Evolutionary conservation across 2,329 filamentous ascomycete genomes (phyloP).

Genomic region (Fusarium sp.): DNA sequence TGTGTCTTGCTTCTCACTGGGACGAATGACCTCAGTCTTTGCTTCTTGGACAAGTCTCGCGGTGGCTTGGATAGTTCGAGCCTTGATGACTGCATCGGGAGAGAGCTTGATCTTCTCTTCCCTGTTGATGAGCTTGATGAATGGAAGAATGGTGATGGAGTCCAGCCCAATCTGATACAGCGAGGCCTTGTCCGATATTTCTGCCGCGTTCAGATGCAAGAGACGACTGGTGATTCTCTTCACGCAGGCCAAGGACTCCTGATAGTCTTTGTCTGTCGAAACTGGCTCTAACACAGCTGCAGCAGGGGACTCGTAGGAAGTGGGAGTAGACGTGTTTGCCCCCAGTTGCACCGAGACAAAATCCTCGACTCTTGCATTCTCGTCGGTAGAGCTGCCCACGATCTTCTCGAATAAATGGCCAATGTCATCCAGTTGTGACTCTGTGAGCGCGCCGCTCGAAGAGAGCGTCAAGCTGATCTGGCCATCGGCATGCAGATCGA

Average conservation of each 20-base stretch:
- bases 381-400: not conserved
- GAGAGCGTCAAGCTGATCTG: slow-evolving; percentile 7
- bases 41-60: not conserved
- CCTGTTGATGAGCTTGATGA: slow-evolving; percentile 20
- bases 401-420: slow-evolving; percentile 9
- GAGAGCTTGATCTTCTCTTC: slow-evolving; percentile 10
- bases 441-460: not conserved
- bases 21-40: not conserved
- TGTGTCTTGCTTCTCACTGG: not conserved
- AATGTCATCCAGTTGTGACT: not conserved
- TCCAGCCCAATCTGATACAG: slow-evolving; percentile 23
- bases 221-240: not conserved
- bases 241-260: not conserved
- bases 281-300: rapidly evolving
- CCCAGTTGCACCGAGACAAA: not conserved
- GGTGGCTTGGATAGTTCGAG: slow-evolving; percentile 9
- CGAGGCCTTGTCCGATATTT: slow-evolving; percentile 1
- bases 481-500: slow-evolving; percentile 20
- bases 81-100: slow-evolving; percentile 12
- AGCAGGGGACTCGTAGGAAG: not conserved
- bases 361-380: not conserved
- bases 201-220: not conserved
- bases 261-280: not conserved
- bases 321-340: not conserved
- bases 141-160: slow-evolving; percentile 20